Evolutionary conservation across 2,329 filamentous ascomycete species (phyloP).

Genomic region (Cercospora janseana): DNA sequence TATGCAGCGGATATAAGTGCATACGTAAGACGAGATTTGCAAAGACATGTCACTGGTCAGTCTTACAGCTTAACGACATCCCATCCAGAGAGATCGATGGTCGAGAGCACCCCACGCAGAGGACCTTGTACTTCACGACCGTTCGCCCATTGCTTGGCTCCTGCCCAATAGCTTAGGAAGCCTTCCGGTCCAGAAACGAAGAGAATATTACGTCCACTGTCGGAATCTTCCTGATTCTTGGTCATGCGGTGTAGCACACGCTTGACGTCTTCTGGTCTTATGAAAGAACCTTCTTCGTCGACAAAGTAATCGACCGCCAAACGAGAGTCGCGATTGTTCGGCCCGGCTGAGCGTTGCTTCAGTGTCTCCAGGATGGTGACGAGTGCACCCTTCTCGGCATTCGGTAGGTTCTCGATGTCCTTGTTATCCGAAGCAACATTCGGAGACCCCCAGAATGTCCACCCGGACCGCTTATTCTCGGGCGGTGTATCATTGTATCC

Average conservation of each 20-base stretch:
- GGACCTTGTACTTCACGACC: slow-evolving; percentile 73
- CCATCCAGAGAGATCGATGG: slow-evolving; percentile 59
- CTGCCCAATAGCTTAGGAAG: slow-evolving; percentile 78
- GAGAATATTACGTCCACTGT: slow-evolving; percentile 60
- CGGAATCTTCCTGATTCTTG: slow-evolving; percentile 27
- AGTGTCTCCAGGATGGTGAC: slow-evolving; percentile 63
- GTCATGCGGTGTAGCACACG: slow-evolving; percentile 29
- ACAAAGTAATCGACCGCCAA: slow-evolving; percentile 73
- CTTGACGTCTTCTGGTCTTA: slow-evolving; percentile 48
- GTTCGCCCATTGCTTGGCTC: slow-evolving; percentile 71
- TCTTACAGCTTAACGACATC: slow-evolving; percentile 57
- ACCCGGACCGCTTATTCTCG: slow-evolving; percentile 18
- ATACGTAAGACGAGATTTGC: too few relatives aligned
- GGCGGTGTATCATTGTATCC: slow-evolving; percentile 53
- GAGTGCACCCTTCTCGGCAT: slow-evolving; percentile 49
- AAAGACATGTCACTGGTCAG: neutral
- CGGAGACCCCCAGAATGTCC: slow-evolving; percentile 22
- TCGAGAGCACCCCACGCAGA: slow-evolving; percentile 65
- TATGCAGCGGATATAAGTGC: too few relatives aligned
- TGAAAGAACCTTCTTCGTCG: slow-evolving; percentile 71
- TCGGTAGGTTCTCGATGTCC: slow-evolving; percentile 3
- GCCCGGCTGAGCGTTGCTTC: slow-evolving; percentile 40
- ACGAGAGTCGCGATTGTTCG: slow-evolving; percentile 32
- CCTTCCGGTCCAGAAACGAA: slow-evolving; percentile 88
- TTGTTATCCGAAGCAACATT: slow-evolving; percentile 2